These are phyloP conservation scores for Phytophthora niederhauseri DNA, from an alignment of 352 stramenopile species.

Conservation along the genomic window DNA sequence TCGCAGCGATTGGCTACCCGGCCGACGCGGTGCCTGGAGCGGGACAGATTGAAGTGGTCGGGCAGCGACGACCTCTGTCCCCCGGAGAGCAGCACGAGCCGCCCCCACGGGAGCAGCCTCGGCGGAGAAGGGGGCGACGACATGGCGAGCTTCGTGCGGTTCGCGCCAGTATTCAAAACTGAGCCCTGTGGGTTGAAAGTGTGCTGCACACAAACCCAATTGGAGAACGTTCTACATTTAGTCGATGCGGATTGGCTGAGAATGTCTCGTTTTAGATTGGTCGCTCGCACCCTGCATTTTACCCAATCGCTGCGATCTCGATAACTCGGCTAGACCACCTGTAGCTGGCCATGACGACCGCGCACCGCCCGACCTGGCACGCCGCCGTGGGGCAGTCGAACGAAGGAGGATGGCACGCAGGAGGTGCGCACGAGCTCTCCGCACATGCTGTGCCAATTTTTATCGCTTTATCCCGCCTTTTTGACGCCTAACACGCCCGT, in stretches of 20 bases:
- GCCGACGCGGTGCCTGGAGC: slow-evolving; percentile 49
- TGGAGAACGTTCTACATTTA: slow-evolving; percentile 14
- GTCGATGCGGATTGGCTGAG: slow-evolving; percentile 7
- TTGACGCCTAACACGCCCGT: slow-evolving; percentile 3
- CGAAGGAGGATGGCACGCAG: slow-evolving; percentile 84
- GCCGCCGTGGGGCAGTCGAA: slow-evolving; percentile 87
- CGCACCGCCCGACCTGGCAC: slow-evolving; percentile 86
- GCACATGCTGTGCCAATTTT: neutral
- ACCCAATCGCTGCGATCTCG: slow-evolving; percentile 11
- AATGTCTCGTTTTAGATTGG: neutral
- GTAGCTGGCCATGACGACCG: slow-evolving; percentile 70
- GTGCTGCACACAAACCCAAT: too few species aligned
- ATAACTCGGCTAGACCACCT: neutral
- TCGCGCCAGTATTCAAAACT: slow-evolving; percentile 17
- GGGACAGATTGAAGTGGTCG: slow-evolving; percentile 54
- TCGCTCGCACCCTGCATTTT: neutral
- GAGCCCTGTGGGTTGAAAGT: neutral
- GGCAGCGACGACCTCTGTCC: slow-evolving; percentile 26
- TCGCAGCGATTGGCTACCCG: slow-evolving; percentile 45
- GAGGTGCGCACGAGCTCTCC: slow-evolving; percentile 41
- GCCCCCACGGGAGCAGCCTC: slow-evolving; percentile 53
- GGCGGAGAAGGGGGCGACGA: neutral
- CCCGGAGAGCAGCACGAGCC: slow-evolving; percentile 53
- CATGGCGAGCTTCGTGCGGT: slow-evolving; percentile 3
- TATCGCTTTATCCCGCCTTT: neutral